Evolutionary conservation across 176 grass and related monocot genomes (phyloP).

Genomic region (Aegilops longissima): DNA sequence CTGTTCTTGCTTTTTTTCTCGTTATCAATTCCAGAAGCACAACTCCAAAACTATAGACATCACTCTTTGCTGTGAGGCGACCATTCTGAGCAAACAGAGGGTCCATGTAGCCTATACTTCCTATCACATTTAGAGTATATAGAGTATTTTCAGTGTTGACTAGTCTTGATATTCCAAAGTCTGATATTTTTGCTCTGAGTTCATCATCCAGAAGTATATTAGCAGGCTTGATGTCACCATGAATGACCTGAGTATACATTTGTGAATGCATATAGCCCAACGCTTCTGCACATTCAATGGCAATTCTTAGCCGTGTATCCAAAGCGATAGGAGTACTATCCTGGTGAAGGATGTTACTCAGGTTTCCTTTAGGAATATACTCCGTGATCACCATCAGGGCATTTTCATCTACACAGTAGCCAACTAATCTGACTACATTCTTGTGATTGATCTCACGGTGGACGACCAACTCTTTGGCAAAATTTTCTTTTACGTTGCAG

Average conservation of each 20-base stretch:
- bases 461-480: constrained; percentile 22
- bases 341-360: not conserved
- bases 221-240: constrained; percentile 34
- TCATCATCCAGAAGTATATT: constrained; percentile 17
- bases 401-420: constrained; percentile 16
- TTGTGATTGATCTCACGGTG: constrained; percentile 31
- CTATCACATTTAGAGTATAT: not conserved
- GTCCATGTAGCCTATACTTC: constrained; percentile 16
- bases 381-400: not conserved
- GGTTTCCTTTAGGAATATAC: constrained; percentile 6
- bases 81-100: not conserved
- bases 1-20: not conserved
- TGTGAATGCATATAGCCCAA: constrained; percentile 31
- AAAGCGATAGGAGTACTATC: not conserved
- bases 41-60: constrained; percentile 1
- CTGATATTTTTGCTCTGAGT: not conserved
- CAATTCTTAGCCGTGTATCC: not conserved
- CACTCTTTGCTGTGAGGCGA: not conserved
- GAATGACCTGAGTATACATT: constrained; percentile 25
- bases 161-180: constrained; percentile 36
- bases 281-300: constrained; percentile 11
- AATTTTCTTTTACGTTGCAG: not conserved
- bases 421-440: constrained; percentile 21
- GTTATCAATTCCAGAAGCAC: not conserved
- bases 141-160: not conserved